Evolutionary conservation across 768 basidiomycete genomes (phyloP), one percentile per base, ranked within the genome.

Genomic region (Mycena galopus): DNA sequence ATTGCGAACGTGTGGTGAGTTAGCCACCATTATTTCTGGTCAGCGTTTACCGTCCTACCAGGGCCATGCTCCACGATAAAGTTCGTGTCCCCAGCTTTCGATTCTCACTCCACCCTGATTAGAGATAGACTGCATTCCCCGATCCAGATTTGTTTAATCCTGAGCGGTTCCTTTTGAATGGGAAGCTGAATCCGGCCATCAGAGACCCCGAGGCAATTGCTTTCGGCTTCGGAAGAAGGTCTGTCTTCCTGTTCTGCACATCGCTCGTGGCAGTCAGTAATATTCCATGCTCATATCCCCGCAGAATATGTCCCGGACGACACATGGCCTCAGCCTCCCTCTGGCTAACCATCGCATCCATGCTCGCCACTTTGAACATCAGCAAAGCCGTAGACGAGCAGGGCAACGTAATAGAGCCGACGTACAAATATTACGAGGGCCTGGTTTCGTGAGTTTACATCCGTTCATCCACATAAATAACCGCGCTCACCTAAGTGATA

Each of bases 61-160:
- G 68, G 73, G 67, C 73, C 5, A 58, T 73, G 16, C 59, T 67
- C 25, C 58, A 73, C 47, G 68, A 73, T 42, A 55, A 69, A 21
- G 73, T 73, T 14, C 29, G n/a, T 30, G 16, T 23, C 33, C 21
- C n/a, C 10, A 27, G 35, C 35, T 5, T 82, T 75, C 68, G 21
- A 10, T 23, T 50, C 47, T 23, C 19, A 10, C 9, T 4, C 21
- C 23, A 23, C 47, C n/a, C n/a, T 57, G 47, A 27, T 14, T 17
- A 5, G 10, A 4, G 35, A 29, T 39, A 73, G 67, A 17, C n/a
- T 3, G 77, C 73, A 50, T 83, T 77, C 65, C 80, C 79, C 16
- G 78, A 82, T 55, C 82, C 82, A 12, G 71, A 78, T 19, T 39
- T 32, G 21, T 82, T 83, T 67, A 77, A 76, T 32, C 81, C 81